Base-by-base conservation (phyloP, 2,329 filamentous ascomycete genomes). In the Colletotrichum noveboracense region DNA sequence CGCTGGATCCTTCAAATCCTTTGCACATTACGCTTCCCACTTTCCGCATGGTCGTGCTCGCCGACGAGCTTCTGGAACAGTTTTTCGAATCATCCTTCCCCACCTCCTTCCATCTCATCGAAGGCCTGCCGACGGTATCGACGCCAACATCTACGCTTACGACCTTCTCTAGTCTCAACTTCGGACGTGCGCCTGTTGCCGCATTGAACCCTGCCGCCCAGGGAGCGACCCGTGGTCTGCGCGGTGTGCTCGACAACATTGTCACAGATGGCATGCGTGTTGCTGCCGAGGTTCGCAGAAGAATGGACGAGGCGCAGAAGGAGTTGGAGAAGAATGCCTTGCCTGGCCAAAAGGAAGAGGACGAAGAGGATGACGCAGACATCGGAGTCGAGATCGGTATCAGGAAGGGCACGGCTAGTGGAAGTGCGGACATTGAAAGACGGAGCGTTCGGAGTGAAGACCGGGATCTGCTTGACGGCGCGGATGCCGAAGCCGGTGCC, bases 71-170 rank as follows among this genome's bases (percentile, higher is more conserved):
- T 1, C 91, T 99, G 7, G 96, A 99, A 81, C 95, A 97, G 79
- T 99, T 99, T 86, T 99, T 99, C 83, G 97, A 99, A 86, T 95
- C 95, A 1, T 97, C 96, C 55, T 98, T 98, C 86, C 95, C 96
- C 0, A 93, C 94, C 67, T 98, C 96, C 2, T 97, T 99, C 90
- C 95, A 95, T 80, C 93, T 98, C 62, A 93, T 95, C 28, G 94
- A 97, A 14, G 90, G 89, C 32, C 81, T 91, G 4, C 70, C 83
- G 6, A 78, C 82, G 7, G 76, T 81, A 6, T 78, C 82, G 14
- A 79, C 82, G 1, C 79, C 83, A 2, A 80, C 85, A 2, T 93
- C 94, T 0, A 93, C 94, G 69, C 92, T 98, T 21, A 98, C 95
- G 2, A 98, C 95, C 1, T 98, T 98, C 85, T 92, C 94, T 64